Evolutionary conservation across 106 monocot genomes (phyloP).

Genomic region (Allium cepa): DNA sequence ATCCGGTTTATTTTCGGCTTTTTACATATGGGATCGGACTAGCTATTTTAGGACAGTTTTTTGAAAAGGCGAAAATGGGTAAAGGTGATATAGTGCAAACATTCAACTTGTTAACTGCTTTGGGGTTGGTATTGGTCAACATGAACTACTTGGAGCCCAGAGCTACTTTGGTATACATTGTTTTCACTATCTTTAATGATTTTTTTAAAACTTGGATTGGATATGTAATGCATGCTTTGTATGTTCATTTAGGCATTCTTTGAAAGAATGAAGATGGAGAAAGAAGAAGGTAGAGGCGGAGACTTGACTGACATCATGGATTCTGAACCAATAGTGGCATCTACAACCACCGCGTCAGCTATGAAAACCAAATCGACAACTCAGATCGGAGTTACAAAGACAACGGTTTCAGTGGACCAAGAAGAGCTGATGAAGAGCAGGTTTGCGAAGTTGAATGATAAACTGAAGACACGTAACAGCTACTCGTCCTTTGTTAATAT

Average conservation of each 20-base stretch:
- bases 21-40: constrained; percentile 29
- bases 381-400: constrained; percentile 6
- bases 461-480: constrained; percentile 48
- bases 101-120: constrained; percentile 32
- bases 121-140: constrained; percentile 49
- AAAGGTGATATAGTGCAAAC: constrained; percentile 28
- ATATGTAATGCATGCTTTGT: not conserved
- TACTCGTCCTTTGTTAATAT: constrained; percentile 68
- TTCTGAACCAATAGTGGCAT: constrained; percentile 1
- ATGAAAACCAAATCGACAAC: not conserved
- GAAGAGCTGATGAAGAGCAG: constrained; percentile 18
- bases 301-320: constrained; percentile 37
- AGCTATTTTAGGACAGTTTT: constrained; percentile 28
- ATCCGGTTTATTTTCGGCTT: constrained; percentile 73
- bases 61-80: constrained; percentile 5
- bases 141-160: constrained; percentile 62
- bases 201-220: no score
- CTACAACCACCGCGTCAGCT: constrained; percentile 7
- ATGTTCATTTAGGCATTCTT: constrained; percentile 39
- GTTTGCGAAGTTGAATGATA: constrained; percentile 31
- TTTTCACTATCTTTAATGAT: not conserved
- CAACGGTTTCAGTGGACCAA: constrained; percentile 8
- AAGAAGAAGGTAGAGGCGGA: constrained; percentile 67
- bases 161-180: constrained; percentile 50
- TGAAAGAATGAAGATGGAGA: constrained; percentile 76